Evolutionary conservation across 2,329 filamentous ascomycete genomes (phyloP).

Genomic region (Fusarium sarcochroum): DNA sequence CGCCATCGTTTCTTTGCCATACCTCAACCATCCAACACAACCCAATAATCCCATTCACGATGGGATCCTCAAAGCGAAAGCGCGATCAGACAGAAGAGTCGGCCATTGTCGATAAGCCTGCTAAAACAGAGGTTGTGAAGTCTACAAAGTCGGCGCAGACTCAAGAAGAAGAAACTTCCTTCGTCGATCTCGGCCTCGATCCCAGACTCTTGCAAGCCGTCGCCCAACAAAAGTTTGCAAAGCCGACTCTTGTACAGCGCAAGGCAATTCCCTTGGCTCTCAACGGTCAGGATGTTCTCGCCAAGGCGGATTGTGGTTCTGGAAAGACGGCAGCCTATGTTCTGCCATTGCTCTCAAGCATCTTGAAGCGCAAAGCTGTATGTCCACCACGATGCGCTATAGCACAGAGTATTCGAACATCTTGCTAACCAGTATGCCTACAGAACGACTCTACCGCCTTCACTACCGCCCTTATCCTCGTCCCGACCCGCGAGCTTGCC

Average conservation of each 20-base stretch:
- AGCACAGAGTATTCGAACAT: neutral
- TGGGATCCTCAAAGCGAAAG: constrained; percentile 66
- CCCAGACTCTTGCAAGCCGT: constrained; percentile 88
- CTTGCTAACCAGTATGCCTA: constrained; percentile 18
- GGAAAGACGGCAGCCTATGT: constrained; percentile 98
- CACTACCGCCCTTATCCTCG: constrained; percentile 87
- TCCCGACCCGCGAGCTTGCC: constrained; percentile 94
- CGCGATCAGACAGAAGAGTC: constrained; percentile 69
- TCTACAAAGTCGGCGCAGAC: constrained; percentile 43
- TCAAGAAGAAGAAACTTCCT: constrained; percentile 65
- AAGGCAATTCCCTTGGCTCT: constrained; percentile 90
- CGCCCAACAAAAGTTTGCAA: constrained; percentile 84
- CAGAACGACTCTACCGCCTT: constrained; percentile 65
- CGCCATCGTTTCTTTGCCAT: constrained; percentile 35
- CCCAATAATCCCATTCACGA: constrained; percentile 51
- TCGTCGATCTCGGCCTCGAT: constrained; percentile 85
- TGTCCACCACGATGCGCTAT: constrained; percentile 21
- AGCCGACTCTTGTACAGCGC: constrained; percentile 89
- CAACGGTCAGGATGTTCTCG: constrained; percentile 89
- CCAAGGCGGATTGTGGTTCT: constrained; percentile 93
- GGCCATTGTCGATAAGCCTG: constrained; percentile 48
- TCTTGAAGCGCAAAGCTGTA: constrained; percentile 83
- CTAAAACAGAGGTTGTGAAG: constrained; percentile 48
- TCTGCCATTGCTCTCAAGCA: constrained; percentile 86
- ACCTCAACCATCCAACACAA: constrained; percentile 14